Evolutionary conservation across 805 yeast genomes (phyloP), one percentile per base, ranked within the genome.

Genomic region (Yamadazyma philogaea): DNA sequence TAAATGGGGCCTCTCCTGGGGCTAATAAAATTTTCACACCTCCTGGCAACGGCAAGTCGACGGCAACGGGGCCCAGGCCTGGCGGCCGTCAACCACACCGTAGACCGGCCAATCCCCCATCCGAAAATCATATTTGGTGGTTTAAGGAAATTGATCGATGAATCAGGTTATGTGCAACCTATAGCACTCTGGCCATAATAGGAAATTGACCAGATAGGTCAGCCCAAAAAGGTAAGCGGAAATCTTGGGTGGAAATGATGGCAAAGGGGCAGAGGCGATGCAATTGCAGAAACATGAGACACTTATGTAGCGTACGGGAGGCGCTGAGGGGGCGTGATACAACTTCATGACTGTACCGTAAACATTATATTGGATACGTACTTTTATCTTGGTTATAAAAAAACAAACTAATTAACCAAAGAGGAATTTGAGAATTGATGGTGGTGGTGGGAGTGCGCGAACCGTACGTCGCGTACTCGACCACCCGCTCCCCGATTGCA

Each of bases 141-240:
- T n/a, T 7, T 24, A 11, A n/a, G 28, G 12, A 24, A 24, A 24
- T 24, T 11, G 4, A 11, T 24, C 8, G 18, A 34, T 40, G 33
- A 30, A 40, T 43, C 39, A 34, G 47, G 50, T 40, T 46, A 45
- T 52, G 54, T 56, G 60, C 60, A 56, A 55, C 59, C 41, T 31
- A 15, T 10, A n/a, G 34, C 20, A n/a, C 16, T 28, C 43, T 48
- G 39, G 39, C 60, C 57, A 42, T 50, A 56, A 47, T 56, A 56
- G 60, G 60, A 56, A 56, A 40, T 30, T 34, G 40, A 31, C 16
- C 26, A 41, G 39, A 41, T 41, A 34, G 30, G 39, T 32, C 39
- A 36, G 40, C 60, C 61, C 44, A 55, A 54, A 50, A 54, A 48
- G 63, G 61, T 55, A 55, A 56, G 53, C 50, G 33, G 33, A 27